Percentiles rank a stretch among this genome's conserved stretches.
Evolutionary conservation across 2,329 filamentous ascomycete species (phyloP).

Genomic region (Clonostachys solani): DNA sequence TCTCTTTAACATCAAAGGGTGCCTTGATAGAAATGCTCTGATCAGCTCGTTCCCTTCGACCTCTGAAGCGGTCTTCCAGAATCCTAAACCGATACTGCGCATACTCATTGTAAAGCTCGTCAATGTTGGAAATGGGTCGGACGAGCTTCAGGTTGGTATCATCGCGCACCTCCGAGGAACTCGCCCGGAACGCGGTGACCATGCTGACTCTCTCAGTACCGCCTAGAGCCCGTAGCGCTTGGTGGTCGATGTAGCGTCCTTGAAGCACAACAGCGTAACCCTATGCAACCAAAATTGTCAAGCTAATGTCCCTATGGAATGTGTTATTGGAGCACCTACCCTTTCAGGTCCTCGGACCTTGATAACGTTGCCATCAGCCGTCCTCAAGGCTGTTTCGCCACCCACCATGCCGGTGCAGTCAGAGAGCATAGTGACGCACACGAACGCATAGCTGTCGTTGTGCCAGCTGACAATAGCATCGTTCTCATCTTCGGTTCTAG

Average conservation of each 20-base stretch:
- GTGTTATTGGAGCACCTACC: background rate
- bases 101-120: constrained; percentile 57
- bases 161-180: constrained; percentile 45
- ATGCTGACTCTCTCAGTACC: too few relatives aligned
- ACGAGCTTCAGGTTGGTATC: constrained; percentile 58
- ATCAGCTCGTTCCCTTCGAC: background rate
- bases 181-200: too few relatives aligned
- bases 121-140: constrained; percentile 51
- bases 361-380: background rate
- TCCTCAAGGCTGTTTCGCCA: constrained; percentile 6
- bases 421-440: constrained; percentile 9
- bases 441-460: constrained; percentile 6
- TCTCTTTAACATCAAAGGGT: constrained; percentile 8
- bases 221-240: too few relatives aligned
- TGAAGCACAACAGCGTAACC: too few relatives aligned
- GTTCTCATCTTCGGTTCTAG: too few relatives aligned
- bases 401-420: constrained; percentile 8
- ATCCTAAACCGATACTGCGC: constrained; percentile 59
- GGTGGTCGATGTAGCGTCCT: too few relatives aligned
- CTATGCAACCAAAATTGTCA: background rate
- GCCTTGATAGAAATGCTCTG: too few relatives aligned
- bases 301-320: background rate
- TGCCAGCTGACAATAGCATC: constrained; percentile 3
- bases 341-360: background rate
- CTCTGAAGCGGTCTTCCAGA: constrained; percentile 46